Base-by-base conservation (phyloP, 345 rosid genomes). In the Salix brachista region DNA sequence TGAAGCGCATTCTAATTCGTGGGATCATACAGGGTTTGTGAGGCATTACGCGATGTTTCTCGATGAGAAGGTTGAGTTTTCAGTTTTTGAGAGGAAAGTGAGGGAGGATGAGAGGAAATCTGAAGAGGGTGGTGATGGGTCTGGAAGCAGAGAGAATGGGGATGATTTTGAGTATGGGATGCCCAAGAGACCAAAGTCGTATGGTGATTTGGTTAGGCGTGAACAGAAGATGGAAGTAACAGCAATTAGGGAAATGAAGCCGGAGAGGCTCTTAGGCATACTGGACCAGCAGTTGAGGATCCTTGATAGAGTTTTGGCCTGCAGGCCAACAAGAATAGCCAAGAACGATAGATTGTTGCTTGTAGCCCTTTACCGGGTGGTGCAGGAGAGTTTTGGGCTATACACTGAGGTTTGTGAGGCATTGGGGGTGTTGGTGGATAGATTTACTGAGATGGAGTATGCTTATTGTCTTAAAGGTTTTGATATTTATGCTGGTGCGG, bases 21-120 rank as follows among this genome's bases (percentile, higher is more conserved):
- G 99, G 98, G 99, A 93, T 70, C 88, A 90, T 71, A 88, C 97
- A 0, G 93, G 91, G 21, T 93, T 95, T 67, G 94, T 95, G 19
- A 86, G 94, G 65, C 78, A 86, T 1, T 95, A 87, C 60, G 93
- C 97, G 4, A 64, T 88, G 85, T 95, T 88, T 78, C 87, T 95
- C 71, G 99, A 91, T 70, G 93, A 90, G 80, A 88, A 90, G 72
- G 93, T 95, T 16, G 98, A 93, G 75, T 79, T 85, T 25, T 82
- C 81, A 65, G 85, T 87, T 60, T 89, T 80, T 37, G 89, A 89
- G 75, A 86, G 81, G 48, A 91, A 84, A 50, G 69, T 50, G 66
- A 62, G 23, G 16, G 80, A 26, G 18, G 39, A 11, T 32, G 70
- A 58, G 4, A 44, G 68, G n/a, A 75, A 69, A 44, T 67, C 50